Base-by-base conservation (phyloP, 108 stramenopile species). In the Discostella stelligeroides region DNA sequence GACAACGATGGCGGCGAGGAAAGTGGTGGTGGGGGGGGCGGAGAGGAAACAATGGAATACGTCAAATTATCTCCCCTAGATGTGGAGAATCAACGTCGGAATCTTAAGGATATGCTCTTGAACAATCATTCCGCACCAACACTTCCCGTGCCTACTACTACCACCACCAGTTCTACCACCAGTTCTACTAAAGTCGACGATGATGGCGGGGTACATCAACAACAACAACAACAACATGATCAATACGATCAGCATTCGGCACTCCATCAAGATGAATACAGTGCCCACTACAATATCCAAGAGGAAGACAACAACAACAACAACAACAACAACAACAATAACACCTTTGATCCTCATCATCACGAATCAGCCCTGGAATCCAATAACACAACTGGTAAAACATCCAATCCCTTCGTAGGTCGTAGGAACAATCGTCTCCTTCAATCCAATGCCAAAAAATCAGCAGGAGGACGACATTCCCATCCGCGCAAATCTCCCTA, bases 231-330 rank as follows among this genome's bases (percentile, higher is more conserved):
- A 3, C 14, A 39, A 0, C n/a, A n/a, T n/a, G n/a, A n/a, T n/a
- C n/a, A n/a, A n/a, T n/a, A n/a, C n/a, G 57, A 58, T 15, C 34
- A 37, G 2, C 30, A 21, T 20, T 58, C 57, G 57, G 57, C 57
- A 15, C 57, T 58, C 57, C 57, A 60, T 37, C 43, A 60, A 23
- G 68, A 70, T 48, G 54, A 45, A 28, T 21, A 21, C 48, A 11
- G 81, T 96, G n/a, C 92, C 95, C 29, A 69, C 82, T 10, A 84
- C 50, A 59, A 53, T 38, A 38, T 45, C 8, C 17, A 18, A 17
- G 29, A 25, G 39, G 38, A 59, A 7, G 6, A 70, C 9, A 23
- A 50, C 30, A n/a, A n/a, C n/a, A n/a, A n/a, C n/a, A n/a, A n/a
- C n/a, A n/a, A n/a, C n/a, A n/a, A n/a, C n/a, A n/a, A n/a, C n/a